Conservation (phyloP, 2,329 filamentous ascomycete genomes). For the Dothideomycetes sp. region DNA sequence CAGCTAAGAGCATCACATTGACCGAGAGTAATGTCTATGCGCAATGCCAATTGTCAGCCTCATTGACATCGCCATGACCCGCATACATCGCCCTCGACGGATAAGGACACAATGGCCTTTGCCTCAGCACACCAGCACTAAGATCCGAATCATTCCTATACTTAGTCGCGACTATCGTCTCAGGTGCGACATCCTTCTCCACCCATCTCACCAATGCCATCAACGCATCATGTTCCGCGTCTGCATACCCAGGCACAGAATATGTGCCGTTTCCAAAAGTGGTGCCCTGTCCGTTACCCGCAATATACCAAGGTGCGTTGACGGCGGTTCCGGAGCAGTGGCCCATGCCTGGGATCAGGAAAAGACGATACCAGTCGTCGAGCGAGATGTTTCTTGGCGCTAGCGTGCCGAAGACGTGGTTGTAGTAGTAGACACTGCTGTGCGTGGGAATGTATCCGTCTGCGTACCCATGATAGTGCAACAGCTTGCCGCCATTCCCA, state of each 20-base stretch:
- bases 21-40: no score
- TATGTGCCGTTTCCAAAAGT: conserved; percentile 12
- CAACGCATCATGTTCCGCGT: conserved; percentile 23
- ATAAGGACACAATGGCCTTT: conserved; percentile 24
- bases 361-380: conserved; percentile 32
- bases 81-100: conserved; percentile 20
- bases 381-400: conserved; percentile 25
- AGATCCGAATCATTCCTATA: conserved; percentile 20
- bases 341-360: conserved; percentile 33
- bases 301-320: conserved; percentile 36
- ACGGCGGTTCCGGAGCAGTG: conserved; percentile 28
- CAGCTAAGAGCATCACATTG: no score
- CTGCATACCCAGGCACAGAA: conserved; percentile 21
- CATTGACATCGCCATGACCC: conserved; percentile 18
- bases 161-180: conserved; percentile 25
- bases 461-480: conserved; percentile 33
- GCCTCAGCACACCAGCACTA: conserved; percentile 21
- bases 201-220: conserved; percentile 27
- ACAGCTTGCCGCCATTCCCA: conserved; percentile 28
- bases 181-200: conserved; percentile 25
- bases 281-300: conserved; percentile 25
- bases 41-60: conserved; percentile 21
- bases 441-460: conserved; percentile 39
- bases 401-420: conserved; percentile 31
- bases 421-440: conserved; percentile 41